phyloP scores from a whole-genome alignment of 176 grass and related monocot species.

The Elymus sibiricus region DNA sequence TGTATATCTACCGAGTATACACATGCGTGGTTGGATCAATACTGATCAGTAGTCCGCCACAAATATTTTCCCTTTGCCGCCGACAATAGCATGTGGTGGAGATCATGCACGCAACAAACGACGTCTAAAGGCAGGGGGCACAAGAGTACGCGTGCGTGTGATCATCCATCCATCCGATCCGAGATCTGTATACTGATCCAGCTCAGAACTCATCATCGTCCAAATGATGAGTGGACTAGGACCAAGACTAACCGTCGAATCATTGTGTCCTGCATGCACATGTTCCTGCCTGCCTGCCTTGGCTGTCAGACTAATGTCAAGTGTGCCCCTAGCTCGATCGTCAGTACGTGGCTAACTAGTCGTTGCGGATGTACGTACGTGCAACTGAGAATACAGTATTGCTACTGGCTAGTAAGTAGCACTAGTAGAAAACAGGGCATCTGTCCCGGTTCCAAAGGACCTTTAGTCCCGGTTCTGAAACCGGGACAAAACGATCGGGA shows the following conservation, averaged over 20 bases:
- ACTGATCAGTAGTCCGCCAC: too few species aligned
- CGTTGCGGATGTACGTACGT: background rate
- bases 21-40: too few species aligned
- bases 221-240: background rate
- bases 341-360: background rate
- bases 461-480: too few species aligned
- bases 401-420: too few species aligned
- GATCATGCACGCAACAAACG: constrained; percentile 18
- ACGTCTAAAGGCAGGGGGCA: background rate
- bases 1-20: too few species aligned
- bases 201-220: background rate
- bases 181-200: background rate
- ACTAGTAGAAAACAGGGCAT: too few species aligned
- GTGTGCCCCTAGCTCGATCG: background rate
- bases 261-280: background rate
- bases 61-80: background rate
- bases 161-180: background rate
- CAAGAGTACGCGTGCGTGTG: background rate
- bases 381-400: background rate
- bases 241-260: background rate
- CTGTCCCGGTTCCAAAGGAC: too few species aligned
- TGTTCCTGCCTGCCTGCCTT: too few species aligned
- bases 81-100: constrained; percentile 33
- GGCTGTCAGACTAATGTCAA: too few species aligned
- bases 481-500: too few species aligned